These are phyloP conservation scores for Leptodermis oblonga DNA, from an alignment of 257 asterid genomes.

Conservation along the genomic window DNA sequence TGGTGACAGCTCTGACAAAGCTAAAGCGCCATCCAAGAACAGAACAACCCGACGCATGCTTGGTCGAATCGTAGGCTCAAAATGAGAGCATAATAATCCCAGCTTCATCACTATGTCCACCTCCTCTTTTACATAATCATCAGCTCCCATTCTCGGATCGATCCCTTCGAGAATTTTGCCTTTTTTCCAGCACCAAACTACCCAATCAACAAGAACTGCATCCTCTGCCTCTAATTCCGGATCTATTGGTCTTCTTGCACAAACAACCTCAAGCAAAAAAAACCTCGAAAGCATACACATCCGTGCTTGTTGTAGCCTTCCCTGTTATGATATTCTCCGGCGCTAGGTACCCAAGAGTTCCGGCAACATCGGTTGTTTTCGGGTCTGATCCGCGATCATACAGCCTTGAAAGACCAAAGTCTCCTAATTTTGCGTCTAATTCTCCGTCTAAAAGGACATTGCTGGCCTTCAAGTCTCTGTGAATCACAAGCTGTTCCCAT, in stretches of 20 bases:
- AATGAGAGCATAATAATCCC: constrained; percentile 19
- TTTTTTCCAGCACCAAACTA: constrained; percentile 32
- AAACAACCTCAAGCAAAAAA: neutral
- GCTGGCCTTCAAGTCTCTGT: constrained; percentile 2
- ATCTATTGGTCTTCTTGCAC: too few relatives aligned
- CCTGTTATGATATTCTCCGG: neutral
- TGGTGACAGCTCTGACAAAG: constrained; percentile 19
- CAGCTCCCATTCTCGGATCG: too few relatives aligned
- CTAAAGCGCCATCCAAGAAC: too few relatives aligned
- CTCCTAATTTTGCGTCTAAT: constrained; percentile 39
- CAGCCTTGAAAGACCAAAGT: constrained; percentile 4
- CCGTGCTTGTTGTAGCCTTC: neutral
- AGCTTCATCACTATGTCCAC: constrained; percentile 37
- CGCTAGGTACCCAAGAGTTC: constrained; percentile 1
- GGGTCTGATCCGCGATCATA: constrained; percentile 4
- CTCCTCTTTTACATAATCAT: too few relatives aligned
- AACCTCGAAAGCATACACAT: neutral
- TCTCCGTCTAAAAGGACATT: neutral
- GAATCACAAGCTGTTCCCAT: constrained; percentile 2
- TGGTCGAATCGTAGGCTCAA: constrained; percentile 41
- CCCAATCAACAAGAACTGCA: constrained; percentile 49
- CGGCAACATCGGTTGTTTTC: neutral
- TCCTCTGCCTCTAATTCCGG: constrained; percentile 15
- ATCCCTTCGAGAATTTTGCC: constrained; percentile 39
- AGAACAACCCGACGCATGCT: constrained; percentile 34